Base-by-base conservation (phyloP, 202 grass and related monocot species). In the Digitaria exilis region DNA sequence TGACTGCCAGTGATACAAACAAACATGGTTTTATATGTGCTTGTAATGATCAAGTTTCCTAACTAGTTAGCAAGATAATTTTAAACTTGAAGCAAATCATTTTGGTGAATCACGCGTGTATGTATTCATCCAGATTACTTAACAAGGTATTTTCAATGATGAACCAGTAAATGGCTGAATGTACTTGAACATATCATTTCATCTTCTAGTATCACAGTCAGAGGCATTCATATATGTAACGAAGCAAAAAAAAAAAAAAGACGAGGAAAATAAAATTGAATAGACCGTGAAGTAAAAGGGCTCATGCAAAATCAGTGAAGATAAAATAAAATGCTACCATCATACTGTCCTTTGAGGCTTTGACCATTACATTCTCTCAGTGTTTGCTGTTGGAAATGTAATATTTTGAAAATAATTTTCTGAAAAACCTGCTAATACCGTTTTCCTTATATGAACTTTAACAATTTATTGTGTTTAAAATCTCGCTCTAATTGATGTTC, bases 1-100 rank as follows among this genome's bases (percentile, higher is more conserved):
- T 29, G 4, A 17, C 4, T 71, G 69, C 17, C 28, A 34, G 18
- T 13, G 69, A 34, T 73, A 34, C 9, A 34, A 52, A 51, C 28
- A 18, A 49, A 18, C 24, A 49, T 28, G 29, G 24, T 65, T 70
- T 48, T 71, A 72, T 72, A 21, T 50, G 2, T 13, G 26, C 1
- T 72, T 72, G 45, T 72, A 51, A 12, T 46, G 28, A 16, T 48
- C 24, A 28, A 17, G 24, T 26, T 25, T 7, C 29, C 6, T 30
- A 32, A 29, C 69, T 50, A 50, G 10, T 51, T 32, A n/a, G 28
- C 45, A 32, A 32, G 0, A 51, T 68, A 51, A 32, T n/a, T 51
- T 28, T 49, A 72, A 19, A 32, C 69, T 31, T 72, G 44, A 72
- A 72, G 26, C 17, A 51, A 72, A 31, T 72, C 18, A 21, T 72